Percentiles rank a stretch among this genome's conserved stretches.
phyloP scores from a whole-genome alignment of 148 eudicot genomes.

The Polygonum maritimum region DNA sequence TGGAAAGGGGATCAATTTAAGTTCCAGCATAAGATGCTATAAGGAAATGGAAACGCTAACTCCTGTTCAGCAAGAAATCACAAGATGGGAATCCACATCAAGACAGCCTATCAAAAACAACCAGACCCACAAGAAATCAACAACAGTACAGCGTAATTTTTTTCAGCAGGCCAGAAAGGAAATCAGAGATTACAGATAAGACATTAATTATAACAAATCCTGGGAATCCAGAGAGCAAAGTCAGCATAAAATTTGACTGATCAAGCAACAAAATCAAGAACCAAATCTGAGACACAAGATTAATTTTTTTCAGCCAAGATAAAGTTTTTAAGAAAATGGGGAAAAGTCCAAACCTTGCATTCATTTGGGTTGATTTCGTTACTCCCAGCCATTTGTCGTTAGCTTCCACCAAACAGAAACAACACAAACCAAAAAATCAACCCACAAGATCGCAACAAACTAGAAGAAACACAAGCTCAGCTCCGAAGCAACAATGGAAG shows the following conservation, averaged over 20 bases:
- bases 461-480: not conserved
- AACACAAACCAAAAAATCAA: not conserved
- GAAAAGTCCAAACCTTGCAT: slow-evolving; percentile 27
- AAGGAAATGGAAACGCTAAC: not conserved
- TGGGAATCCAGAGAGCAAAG: not conserved
- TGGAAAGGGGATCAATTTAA: too few relatives aligned
- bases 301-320: not conserved
- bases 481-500: not conserved
- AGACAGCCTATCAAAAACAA: too few relatives aligned
- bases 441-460: not conserved
- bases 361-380: slow-evolving; percentile 35
- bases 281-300: slow-evolving; percentile 1
- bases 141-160: too few relatives aligned
- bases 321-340: not conserved
- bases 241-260: not conserved
- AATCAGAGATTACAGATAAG: not conserved
- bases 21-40: not conserved
- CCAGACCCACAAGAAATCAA: not conserved
- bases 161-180: not conserved
- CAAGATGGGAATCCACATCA: too few relatives aligned
- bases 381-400: slow-evolving; percentile 27
- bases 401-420: not conserved
- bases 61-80: too few relatives aligned
- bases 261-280: not conserved
- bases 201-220: not conserved